Evolutionary conservation across 306 rosid genomes (phyloP).

Genomic region (Glycine latifolia): DNA sequence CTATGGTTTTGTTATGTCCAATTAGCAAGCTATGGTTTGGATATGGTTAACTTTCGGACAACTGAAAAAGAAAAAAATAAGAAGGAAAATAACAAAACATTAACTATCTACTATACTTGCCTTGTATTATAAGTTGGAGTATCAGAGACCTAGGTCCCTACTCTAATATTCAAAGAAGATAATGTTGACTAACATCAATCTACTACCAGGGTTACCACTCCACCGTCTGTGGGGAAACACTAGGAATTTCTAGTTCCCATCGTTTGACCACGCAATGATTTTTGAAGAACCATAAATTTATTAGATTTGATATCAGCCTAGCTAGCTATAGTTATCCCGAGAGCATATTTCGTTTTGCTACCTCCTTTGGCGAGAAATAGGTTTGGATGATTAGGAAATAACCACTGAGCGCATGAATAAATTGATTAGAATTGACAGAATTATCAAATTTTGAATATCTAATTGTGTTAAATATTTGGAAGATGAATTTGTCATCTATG

Average conservation of each 20-base stretch:
- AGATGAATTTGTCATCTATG: too few species aligned
- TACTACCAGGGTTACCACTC: background rate
- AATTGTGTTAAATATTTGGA: too few species aligned
- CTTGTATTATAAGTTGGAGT: background rate
- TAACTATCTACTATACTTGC: conserved; percentile 17
- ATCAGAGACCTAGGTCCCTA: background rate
- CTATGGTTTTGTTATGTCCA: background rate
- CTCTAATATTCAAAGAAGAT: conserved; percentile 18
- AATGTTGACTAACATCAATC: conserved; percentile 23
- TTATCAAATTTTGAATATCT: too few species aligned
- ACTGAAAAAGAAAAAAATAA: background rate
- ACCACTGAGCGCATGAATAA: too few species aligned
- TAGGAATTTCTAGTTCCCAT: conserved; percentile 31
- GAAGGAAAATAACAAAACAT: background rate
- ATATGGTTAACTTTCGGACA: background rate
- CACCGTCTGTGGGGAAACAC: conserved; percentile 29
- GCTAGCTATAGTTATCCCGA: background rate
- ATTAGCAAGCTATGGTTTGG: background rate
- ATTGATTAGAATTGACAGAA: too few species aligned
- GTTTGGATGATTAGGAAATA: too few species aligned
- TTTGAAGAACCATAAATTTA: background rate
- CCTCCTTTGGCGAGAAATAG: too few species aligned
- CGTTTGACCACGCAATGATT: conserved; percentile 11
- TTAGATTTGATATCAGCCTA: background rate
- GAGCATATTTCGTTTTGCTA: background rate